These are phyloP conservation scores for Cryptococcus amylolentus DNA, from an alignment of 1,284 basidiomycete genomes.

Conservation along the genomic window DNA sequence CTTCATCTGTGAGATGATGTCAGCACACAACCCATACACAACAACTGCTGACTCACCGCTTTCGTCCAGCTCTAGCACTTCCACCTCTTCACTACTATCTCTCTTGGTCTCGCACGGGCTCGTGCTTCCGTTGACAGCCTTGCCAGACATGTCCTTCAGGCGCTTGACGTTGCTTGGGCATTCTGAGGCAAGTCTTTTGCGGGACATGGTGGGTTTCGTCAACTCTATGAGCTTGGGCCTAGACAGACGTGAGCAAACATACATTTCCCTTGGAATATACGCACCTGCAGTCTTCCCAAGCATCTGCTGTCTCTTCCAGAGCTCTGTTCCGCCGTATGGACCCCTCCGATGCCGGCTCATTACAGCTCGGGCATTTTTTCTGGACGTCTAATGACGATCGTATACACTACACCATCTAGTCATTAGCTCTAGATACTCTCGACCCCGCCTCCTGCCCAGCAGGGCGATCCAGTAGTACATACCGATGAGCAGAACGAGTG, in stretches of 20 bases:
- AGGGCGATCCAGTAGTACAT: constrained; percentile 9
- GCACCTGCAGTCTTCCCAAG: constrained; percentile 45
- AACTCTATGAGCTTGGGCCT: constrained; percentile 22
- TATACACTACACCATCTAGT: constrained; percentile 30
- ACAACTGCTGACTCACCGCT: constrained; percentile 26
- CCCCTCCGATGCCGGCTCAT: constrained; percentile 35
- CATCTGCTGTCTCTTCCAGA: constrained; percentile 44
- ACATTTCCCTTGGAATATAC: neutral
- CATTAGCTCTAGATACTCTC: too few relatives aligned
- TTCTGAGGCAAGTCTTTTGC: constrained; percentile 18
- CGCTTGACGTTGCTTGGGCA: constrained; percentile 4
- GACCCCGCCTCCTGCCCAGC: neutral
- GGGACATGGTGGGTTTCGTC: constrained; percentile 12
- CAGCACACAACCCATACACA: neutral
- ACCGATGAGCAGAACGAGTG: constrained; percentile 49
- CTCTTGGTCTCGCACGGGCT: neutral
- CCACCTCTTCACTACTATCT: constrained; percentile 22
- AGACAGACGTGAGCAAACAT: neutral
- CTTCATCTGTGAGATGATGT: constrained; percentile 27
- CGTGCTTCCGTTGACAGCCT: neutral
- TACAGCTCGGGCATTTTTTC: constrained; percentile 42
- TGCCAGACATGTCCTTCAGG: neutral
- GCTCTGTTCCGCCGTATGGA: constrained; percentile 41
- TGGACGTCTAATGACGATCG: constrained; percentile 32
- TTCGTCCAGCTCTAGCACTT: constrained; percentile 29